Evolutionary conservation across 495 filamentous ascomycete genomes (phyloP).

Genomic region (Aspergillus olivimuriae): DNA sequence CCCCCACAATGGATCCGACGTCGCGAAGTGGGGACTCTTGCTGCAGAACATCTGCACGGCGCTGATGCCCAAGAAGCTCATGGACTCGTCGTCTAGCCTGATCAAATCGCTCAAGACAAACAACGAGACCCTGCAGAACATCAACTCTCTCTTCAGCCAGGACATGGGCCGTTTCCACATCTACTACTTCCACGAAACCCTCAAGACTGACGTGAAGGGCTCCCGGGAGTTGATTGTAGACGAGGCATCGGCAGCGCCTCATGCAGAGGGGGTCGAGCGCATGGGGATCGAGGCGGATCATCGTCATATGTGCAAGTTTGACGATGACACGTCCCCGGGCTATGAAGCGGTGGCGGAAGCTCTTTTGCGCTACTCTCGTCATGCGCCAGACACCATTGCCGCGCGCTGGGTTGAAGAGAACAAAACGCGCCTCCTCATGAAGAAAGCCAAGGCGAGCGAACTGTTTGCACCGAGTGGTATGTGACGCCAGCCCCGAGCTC

Average conservation of each 20-base stretch:
- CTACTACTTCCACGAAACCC: conserved; percentile 66
- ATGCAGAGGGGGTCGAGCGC: conserved; percentile 65
- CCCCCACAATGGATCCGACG: conserved; percentile 73
- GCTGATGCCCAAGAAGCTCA: conserved; percentile 61
- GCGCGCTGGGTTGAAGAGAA: conserved; percentile 61
- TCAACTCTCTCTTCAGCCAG: conserved; percentile 70
- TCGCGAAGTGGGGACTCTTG: conserved; percentile 70
- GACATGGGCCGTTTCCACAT: conserved; percentile 68
- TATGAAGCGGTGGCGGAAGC: conserved; percentile 68
- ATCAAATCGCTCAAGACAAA: conserved; percentile 68
- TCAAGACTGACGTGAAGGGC: conserved; percentile 58
- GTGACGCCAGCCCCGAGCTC: not conserved
- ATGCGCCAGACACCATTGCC: conserved; percentile 51
- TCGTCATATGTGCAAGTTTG: conserved; percentile 84
- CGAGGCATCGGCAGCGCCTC: conserved; percentile 66
- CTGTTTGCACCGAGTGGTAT: conserved; percentile 17
- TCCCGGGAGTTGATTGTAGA: conserved; percentile 63
- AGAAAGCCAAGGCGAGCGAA: conserved; percentile 32
- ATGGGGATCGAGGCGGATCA: conserved; percentile 80
- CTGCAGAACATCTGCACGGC: conserved; percentile 67
- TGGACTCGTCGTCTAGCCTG: conserved; percentile 65
- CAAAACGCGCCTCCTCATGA: conserved; percentile 41
- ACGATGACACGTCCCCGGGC: conserved; percentile 62
- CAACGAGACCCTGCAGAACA: conserved; percentile 74
- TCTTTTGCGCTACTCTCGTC: conserved; percentile 59